phyloP scores from a whole-genome alignment of 2,329 filamentous ascomycete species.

The Paraphaeosphaeria sporulosa region DNA sequence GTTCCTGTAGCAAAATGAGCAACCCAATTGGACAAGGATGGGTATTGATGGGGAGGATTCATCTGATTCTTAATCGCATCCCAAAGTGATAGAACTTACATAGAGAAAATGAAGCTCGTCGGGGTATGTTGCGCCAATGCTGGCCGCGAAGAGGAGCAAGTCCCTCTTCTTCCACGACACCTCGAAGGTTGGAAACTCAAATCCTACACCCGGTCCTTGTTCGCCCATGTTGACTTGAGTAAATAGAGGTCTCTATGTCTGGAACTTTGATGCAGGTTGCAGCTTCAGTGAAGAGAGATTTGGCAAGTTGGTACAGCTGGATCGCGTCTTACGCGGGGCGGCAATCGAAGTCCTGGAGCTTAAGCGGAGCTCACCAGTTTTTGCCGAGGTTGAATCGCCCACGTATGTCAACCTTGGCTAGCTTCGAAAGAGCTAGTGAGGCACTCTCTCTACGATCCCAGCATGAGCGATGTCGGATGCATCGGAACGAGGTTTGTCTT shows the following conservation, averaged over 20 bases:
- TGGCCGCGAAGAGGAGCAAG: conserved; percentile 86
- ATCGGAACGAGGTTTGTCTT: not conserved
- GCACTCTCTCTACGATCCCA: not conserved
- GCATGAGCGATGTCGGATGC: conserved; percentile 12
- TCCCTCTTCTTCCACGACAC: conserved; percentile 90
- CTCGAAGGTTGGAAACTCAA: conserved; percentile 77
- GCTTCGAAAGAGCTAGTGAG: conserved; percentile 6
- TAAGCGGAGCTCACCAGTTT: conserved; percentile 30
- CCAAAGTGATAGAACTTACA: conserved; percentile 58
- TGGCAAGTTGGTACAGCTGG: not conserved
- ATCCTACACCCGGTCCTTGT: conserved; percentile 67
- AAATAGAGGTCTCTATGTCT: conserved; percentile 3
- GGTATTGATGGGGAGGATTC: not conserved
- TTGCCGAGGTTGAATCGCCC: conserved; percentile 45
- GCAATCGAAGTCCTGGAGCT: conserved; percentile 33
- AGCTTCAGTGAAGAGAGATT: not conserved
- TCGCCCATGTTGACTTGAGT: conserved; percentile 38
- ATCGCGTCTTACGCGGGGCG: conserved; percentile 34
- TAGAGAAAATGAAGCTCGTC: conserved; percentile 94
- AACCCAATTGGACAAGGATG: not conserved
- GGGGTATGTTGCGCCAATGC: conserved; percentile 77
- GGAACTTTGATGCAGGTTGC: not conserved
- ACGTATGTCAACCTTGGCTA: conserved; percentile 22
- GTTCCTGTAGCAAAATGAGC: conserved; percentile 66
- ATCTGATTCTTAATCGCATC: not conserved